phyloP scores from a whole-genome alignment of 805 yeast genomes.

The Schizosaccharomyces japonicus region DNA sequence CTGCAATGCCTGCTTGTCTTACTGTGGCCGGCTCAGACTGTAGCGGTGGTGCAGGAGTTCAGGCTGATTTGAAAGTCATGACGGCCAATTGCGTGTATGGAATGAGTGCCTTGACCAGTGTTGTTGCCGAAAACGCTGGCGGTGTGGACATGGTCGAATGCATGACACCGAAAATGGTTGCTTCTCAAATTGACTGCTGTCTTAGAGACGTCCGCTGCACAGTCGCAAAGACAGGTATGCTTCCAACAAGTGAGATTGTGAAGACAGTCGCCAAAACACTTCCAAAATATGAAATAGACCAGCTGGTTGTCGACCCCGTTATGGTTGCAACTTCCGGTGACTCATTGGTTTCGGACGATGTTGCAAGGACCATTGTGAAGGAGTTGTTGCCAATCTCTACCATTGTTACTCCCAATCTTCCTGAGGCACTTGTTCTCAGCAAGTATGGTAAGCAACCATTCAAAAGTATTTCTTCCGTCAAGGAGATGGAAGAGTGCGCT shows the following conservation, averaged over 20 bases:
- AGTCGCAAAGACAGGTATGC: slow-evolving; percentile 55
- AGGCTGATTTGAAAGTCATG: slow-evolving; percentile 4
- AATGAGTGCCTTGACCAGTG: slow-evolving; percentile 49
- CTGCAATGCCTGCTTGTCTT: background rate
- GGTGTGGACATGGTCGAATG: slow-evolving; percentile 20
- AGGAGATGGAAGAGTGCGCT: slow-evolving; percentile 22
- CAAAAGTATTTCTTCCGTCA: slow-evolving; percentile 16
- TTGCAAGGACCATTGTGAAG: slow-evolving; percentile 22
- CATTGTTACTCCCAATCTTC: slow-evolving; percentile 50
- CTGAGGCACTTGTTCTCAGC: slow-evolving; percentile 32
- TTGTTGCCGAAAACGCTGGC: slow-evolving; percentile 53
- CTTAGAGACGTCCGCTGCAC: slow-evolving; percentile 37
- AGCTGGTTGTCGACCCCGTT: slow-evolving; percentile 58
- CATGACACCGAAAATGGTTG: slow-evolving; percentile 23
- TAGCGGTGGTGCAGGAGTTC: slow-evolving; percentile 6
- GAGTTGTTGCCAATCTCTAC: slow-evolving; percentile 29
- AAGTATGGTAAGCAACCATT: slow-evolving; percentile 10
- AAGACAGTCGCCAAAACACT: slow-evolving; percentile 22
- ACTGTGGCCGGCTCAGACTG: slow-evolving; percentile 5
- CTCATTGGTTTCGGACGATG: slow-evolving; percentile 25
- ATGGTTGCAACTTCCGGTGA: slow-evolving; percentile 64
- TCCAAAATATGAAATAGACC: slow-evolving; percentile 14
- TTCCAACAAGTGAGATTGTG: slow-evolving; percentile 30
- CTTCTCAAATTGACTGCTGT: slow-evolving; percentile 27
- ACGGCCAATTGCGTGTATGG: slow-evolving; percentile 23